Evolutionary conservation across 2,329 filamentous ascomycete species (phyloP), one percentile per base, ranked within the genome.

Genomic region (Colletotrichum karsti): DNA sequence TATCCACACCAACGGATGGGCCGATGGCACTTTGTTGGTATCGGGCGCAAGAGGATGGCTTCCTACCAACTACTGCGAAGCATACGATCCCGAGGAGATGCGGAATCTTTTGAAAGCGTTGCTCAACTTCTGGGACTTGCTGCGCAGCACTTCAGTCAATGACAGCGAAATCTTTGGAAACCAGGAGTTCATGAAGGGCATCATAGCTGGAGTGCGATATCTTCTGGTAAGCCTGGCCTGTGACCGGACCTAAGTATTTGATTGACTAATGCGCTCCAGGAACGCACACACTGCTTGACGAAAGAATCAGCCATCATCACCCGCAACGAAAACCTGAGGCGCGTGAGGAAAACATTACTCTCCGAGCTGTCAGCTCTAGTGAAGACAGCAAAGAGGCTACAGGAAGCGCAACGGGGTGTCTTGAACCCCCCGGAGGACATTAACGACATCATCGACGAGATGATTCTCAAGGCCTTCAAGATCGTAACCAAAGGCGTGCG

Each of bases 1-100:
- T 4, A 93, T 98, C 72, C 96, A 99, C 80, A 96, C 94, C 69
- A 99, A 98, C 82, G 96, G 96, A 73, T 99, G 96, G 96, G 96
- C 96, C 33, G 96, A 99, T 78, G 96, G 96, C 57, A 99, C 96
- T 1, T 84, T 98, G 42, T 82, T 99, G 69, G 88, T 92, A 24
- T 93, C 94, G 3, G 95, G 95, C 26, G 92, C 92, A 56, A 88
- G 96, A 73, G 96, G 96, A 70, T 99, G 96, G 96, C 84, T 99
- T 68, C 96, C 96, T 3, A 99, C 96, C 8, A 99, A 99, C 80
- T 99, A 98, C 79, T 99, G 96, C 83, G 95, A 98, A 77, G 88
- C 93, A 9, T 99, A 98, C 78, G 93, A 98, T 72, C 94, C 95
- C 50, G 89, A 94, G 22, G 91, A 94, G 71, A 95, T 98, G 86